Base-by-base conservation (phyloP, 1,139 yeast species). In the Candida anutae region DNA sequence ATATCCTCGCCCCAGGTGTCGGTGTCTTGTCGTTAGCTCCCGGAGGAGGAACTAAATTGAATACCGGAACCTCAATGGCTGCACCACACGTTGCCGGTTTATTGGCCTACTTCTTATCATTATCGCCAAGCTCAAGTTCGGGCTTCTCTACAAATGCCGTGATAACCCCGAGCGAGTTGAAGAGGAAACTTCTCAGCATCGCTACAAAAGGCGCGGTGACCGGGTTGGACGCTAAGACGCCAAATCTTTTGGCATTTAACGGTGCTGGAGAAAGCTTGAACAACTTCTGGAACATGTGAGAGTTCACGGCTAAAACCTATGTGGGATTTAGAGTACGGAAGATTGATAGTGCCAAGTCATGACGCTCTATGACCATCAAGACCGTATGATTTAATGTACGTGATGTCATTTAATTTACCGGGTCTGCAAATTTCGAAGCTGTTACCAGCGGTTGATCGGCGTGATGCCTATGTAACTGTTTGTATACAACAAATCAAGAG, bases 41-140 rank as follows among this genome's bases (percentile, higher is more conserved):
- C 28, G 59, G 66, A 47, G 49, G 52, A 20, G 53, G 56, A 28
- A 46, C 60, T 28, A 51, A 59, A 17, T 27, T 33, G 16, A 50
- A 62, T 50, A 58, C 67, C 3, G 69, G 69, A 29, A 62, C 69
- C 5, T 60, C 67, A 13, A 62, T 61, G 69, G 69, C 69, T 5
- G 47, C 65, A 5, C 69, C 69, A 10, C 68, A 62, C 35, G 53
- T 62, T 28, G 52, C 62, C 27, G 69, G 69, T 8, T 55, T 62
- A 33, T 53, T 61, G 38, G 46, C 66, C 3, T 61, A 61, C 47
- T 60, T 46, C 37, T 48, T 62, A 39, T 62, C 69, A 11, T 56
- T 62, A 38, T 61, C 57, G 36, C 69, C 69, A 15, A 60, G 53
- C 21, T 42, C 44, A 13, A 52, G 46, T 22, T 60, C 68, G 16